Evolutionary conservation across 495 filamentous ascomycete species (phyloP), one percentile per base, ranked within the genome.

Genomic region (Chaetomium fimeti): DNA sequence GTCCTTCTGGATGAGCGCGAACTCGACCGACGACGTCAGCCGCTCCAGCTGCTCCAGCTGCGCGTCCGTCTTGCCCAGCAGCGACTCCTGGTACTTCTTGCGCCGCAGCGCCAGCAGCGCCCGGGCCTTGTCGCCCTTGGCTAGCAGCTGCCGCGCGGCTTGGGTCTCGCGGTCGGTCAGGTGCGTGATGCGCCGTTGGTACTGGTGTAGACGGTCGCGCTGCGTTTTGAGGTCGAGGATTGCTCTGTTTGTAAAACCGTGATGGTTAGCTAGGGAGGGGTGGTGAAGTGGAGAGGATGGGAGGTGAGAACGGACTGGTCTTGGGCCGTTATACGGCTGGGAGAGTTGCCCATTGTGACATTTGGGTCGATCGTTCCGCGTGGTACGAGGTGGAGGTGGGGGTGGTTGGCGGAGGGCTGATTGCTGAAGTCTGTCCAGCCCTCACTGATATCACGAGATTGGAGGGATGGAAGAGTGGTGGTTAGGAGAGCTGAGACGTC

Each of bases 151-250:
- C 59, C 84, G 83, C n/a, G 94, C 94, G 66, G 92, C 88, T 43
- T 82, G 85, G 28, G 87, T 93, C 75, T 98, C 95, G 59, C 87
- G 86, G 72, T 87, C 77, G 15, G 94, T 96, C 24, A 98, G 85
- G 57, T 89, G 80, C 36, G 87, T 87, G 72, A 98, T 93, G 67
- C 90, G 89, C 64, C 88, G 87, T 74, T 96, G 92, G 78, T 98
- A 97, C 70, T 95, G 90, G 66, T 92, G 91, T 2, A 98, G 90
- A 70, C 90, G 92, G 82, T 98, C 94, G 73, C 94, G 93, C 78
- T 98, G 95, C 79, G 87, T 90, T 76, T 98, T 98, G 74, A 98
- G 87, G 78, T 98, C 92, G 63, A 97, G 88, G 75, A 98, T 97
- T 42, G 94, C 94, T 69, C 79, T 79, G 56, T 27, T 63, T 55